Base-by-base conservation (phyloP, 2,329 filamentous ascomycete species). In the Apiospora arundinis region DNA sequence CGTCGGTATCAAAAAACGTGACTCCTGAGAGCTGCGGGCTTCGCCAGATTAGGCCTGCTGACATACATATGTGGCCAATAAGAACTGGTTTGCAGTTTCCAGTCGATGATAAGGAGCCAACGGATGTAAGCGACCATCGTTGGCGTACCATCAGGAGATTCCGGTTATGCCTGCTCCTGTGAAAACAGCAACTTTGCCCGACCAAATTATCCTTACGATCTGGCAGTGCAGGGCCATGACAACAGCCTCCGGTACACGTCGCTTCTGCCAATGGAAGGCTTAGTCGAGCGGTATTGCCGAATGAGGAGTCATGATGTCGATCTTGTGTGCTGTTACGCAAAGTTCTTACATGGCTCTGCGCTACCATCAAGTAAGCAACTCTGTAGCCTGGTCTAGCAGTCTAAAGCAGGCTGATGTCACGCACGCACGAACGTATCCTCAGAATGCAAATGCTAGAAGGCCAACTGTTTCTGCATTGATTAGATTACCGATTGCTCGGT, bases 1-100 rank as follows among this genome's bases (percentile, higher is more conserved):
- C 4, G 95, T 98, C 42, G 96, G 95, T 0, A 88, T 98, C 68
- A 98, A 97, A 84, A 90, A 88, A 76, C 85, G 76, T 78, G 42
- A 49, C 49, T 32, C 56, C 44, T 40, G 67, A 69, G 8, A 42
- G 46, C 45, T 56, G 67, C 52, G 42, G 48, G 14, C 69, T 37
- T 46, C 42, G 7, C 25, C 63, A 56, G 28, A 46, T 65, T 32
- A 11, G 21, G 67, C n/a, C 48, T 9, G 42, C 65, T 67, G n/a
- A 67, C 65, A 45, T 18, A 45, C 65, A 23, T 14, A 23, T 32
- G 65, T 46, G 65, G 40, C 40, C 65, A 67, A 67, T 67, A 12
- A 40, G 32, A 18, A 40, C 18, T 40, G 18, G 56, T 18, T 40
- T 63, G 18, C 56, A 60, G 14, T 52, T 52, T 45, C n/a, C 21